Percentiles rank a stretch among this genome's conserved stretches.
Evolutionary conservation across 495 filamentous ascomycete genomes (phyloP).

Genomic region (Aspergillus sparsus): DNA sequence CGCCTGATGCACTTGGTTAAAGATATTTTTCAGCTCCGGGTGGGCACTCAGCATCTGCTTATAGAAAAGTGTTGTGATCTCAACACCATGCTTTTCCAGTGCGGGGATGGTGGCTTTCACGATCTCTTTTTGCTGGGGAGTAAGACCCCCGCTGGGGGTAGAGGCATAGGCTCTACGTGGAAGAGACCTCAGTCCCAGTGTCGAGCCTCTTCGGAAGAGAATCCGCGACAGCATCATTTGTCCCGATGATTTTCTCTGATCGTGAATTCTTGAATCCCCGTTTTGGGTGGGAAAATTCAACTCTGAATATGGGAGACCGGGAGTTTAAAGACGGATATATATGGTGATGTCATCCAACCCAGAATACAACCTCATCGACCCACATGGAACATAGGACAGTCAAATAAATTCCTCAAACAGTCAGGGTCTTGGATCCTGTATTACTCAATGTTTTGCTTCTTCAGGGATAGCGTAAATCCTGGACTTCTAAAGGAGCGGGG

Average conservation of each 20-base stretch:
- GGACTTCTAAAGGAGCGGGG: neutral
- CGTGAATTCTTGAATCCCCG: no score
- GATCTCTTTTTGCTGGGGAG: constrained; percentile 27
- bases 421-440: neutral
- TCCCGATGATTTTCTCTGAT: no score
- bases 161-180: neutral
- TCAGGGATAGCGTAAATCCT: no score
- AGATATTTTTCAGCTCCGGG: constrained; percentile 60
- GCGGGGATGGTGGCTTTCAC: constrained; percentile 44
- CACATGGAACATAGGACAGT: no score
- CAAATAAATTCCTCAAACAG: neutral
- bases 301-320: neutral
- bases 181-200: neutral
- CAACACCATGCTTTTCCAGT: constrained; percentile 58
- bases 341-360: neutral
- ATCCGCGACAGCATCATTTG: no score
- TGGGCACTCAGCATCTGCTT: constrained; percentile 54
- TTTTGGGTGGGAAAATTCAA: neutral
- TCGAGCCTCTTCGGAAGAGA: no score
- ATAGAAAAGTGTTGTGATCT: constrained; percentile 65
- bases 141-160: constrained; percentile 5
- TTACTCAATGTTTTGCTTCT: no score
- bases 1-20: constrained; percentile 61
- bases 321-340: neutral
- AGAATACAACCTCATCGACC: neutral